Conservation (phyloP, 257 asterid genomes). For the Nicotiana undulata region DNA sequence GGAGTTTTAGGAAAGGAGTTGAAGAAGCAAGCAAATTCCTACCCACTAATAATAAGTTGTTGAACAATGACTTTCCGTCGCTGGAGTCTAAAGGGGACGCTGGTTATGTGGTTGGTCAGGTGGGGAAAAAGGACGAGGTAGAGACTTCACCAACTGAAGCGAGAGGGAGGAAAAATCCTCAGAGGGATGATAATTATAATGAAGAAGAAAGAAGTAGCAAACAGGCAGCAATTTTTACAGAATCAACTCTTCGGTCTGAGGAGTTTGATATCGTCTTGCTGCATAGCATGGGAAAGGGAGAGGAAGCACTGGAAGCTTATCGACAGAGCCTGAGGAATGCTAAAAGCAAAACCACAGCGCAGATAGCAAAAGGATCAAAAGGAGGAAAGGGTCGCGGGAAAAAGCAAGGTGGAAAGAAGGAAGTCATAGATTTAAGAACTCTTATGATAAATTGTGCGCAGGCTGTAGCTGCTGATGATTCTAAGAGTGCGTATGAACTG, state of each 20-base stretch:
- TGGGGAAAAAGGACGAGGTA: conserved; percentile 15
- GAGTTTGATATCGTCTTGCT: conserved; percentile 46
- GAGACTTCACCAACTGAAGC: conserved; percentile 14
- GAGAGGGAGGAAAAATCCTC: conserved; percentile 40
- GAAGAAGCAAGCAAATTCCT: conserved; percentile 53
- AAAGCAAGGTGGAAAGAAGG: conserved; percentile 35
- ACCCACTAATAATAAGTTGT: conserved; percentile 26
- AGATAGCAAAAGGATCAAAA: conserved; percentile 18
- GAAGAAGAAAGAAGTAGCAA: conserved; percentile 52
- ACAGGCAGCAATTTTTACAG: conserved; percentile 26
- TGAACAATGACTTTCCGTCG: conserved; percentile 8
- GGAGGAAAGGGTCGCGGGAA: conserved; percentile 33
- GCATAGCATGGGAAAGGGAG: conserved; percentile 28
- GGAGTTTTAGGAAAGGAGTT: conserved; percentile 46
- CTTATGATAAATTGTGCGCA: conserved; percentile 58
- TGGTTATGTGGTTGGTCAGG: conserved; percentile 2
- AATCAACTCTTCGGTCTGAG: conserved; percentile 9
- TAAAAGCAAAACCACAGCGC: conserved; percentile 14
- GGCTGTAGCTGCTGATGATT: conserved; percentile 51
- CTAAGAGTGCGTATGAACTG: conserved; percentile 25
- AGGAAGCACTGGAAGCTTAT: conserved; percentile 32
- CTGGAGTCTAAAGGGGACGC: conserved; percentile 9
- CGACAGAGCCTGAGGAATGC: conserved; percentile 23
- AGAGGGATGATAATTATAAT: conserved; percentile 16
- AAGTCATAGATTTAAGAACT: conserved; percentile 50